phyloP scores from a whole-genome alignment of 225 moss, liverwort and hornwort species.

The Sphagnum contortum region DNA sequence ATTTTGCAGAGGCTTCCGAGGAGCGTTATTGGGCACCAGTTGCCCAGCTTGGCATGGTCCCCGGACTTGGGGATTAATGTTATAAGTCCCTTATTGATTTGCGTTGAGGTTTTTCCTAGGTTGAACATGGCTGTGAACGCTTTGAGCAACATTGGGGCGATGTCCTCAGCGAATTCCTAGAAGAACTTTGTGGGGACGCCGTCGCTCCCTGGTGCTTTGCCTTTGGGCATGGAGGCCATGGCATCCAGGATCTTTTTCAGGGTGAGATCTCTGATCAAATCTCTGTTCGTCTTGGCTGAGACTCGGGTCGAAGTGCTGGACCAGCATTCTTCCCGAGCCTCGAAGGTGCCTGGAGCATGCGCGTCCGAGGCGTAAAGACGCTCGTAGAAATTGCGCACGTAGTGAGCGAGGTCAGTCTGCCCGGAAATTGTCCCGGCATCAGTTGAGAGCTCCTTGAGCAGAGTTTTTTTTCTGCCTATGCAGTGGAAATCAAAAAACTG shows the following conservation, averaged over 20 bases:
- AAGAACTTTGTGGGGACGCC: conserved; percentile 4
- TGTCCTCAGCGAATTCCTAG: background rate
- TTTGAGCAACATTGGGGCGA: too few species aligned
- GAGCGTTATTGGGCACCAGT: too few species aligned
- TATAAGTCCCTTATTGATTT: background rate
- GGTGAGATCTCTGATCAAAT: background rate
- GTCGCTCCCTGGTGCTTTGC: conserved; percentile 4
- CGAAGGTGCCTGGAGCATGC: background rate
- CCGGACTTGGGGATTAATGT: too few species aligned
- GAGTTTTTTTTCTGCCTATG: background rate
- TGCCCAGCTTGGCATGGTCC: too few species aligned
- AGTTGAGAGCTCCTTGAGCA: background rate
- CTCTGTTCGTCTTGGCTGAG: background rate
- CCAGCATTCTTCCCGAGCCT: background rate
- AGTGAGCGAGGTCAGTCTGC: background rate
- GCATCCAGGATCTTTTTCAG: background rate
- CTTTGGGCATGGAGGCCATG: background rate
- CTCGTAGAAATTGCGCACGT: background rate
- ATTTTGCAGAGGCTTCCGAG: too few species aligned
- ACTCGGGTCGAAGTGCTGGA: background rate
- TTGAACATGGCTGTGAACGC: background rate
- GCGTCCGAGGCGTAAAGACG: background rate
- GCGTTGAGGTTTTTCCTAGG: background rate
- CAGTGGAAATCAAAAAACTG: background rate
- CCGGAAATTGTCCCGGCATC: background rate